A percentile compares a stretch with the other conserved stretches of the same genome.
These are phyloP conservation scores for Cenchrus purpureus DNA, from an alignment of 176 grass and related monocot species.

Conservation along the genomic window DNA sequence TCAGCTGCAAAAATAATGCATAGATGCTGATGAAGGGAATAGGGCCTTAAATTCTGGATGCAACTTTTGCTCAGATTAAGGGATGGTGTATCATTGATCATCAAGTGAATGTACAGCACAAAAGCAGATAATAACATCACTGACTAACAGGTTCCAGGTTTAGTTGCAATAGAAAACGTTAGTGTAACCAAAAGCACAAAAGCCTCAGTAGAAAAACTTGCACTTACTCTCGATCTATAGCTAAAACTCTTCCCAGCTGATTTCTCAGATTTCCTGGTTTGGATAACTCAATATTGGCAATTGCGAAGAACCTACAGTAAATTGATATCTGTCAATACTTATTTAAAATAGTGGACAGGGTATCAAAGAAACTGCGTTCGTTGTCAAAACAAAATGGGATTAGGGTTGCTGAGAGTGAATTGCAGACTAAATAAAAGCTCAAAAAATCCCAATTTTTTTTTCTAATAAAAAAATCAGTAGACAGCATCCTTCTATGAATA, in stretches of 20 bases:
- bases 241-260: slow-evolving; percentile 86
- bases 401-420: slow-evolving; percentile 23
- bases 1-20: slow-evolving; percentile 24
- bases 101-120: slow-evolving; percentile 16
- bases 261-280: slow-evolving; percentile 85
- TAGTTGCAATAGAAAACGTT: slow-evolving; percentile 3
- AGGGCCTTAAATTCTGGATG: neutral
- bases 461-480: slow-evolving; percentile 19
- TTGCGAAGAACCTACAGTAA: slow-evolving; percentile 77
- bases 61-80: slow-evolving; percentile 15
- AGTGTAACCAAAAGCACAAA: slow-evolving; percentile 30
- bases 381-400: slow-evolving; percentile 26
- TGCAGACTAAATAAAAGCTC: neutral
- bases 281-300: slow-evolving; percentile 86
- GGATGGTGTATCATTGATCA: neutral
- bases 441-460: neutral
- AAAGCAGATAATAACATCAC: slow-evolving; percentile 5
- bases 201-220: slow-evolving; percentile 23
- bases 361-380: slow-evolving; percentile 20
- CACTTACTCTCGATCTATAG: slow-evolving; percentile 87
- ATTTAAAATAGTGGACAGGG: slow-evolving; percentile 24
- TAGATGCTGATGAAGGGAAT: neutral
- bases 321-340: slow-evolving; percentile 37
- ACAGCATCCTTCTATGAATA: slow-evolving; percentile 33
- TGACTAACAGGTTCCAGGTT: neutral